Percentiles rank a stretch among this genome's conserved stretches.
These are phyloP conservation scores for Prunus davidiana DNA, from an alignment of 306 rosid genomes.

Conservation along the genomic window DNA sequence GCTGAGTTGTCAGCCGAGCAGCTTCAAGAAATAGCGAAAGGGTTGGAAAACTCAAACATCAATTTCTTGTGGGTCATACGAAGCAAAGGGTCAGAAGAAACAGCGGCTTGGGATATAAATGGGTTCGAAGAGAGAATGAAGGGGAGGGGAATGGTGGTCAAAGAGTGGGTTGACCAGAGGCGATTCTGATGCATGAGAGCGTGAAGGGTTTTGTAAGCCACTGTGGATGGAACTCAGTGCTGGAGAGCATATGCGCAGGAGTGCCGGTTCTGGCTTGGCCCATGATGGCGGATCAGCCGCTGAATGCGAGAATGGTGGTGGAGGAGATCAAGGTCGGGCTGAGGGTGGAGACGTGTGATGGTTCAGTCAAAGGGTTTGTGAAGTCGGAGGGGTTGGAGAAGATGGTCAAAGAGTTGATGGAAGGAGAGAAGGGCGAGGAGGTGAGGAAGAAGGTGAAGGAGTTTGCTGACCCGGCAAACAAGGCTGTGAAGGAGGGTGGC, in stretches of 20 bases:
- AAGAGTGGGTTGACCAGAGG: conserved; percentile 50
- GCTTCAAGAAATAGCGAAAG: conserved; percentile 38
- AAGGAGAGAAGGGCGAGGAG: conserved; percentile 33
- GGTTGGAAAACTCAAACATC: conserved; percentile 36
- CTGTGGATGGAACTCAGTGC: conserved; percentile 57
- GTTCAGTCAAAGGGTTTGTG: conserved; percentile 34
- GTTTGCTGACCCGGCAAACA: conserved; percentile 31
- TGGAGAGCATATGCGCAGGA: conserved; percentile 44
- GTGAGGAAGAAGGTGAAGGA: conserved; percentile 35
- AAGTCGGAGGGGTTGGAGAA: conserved; percentile 32
- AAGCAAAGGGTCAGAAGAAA: conserved; percentile 3
- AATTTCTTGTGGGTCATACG: conserved; percentile 42
- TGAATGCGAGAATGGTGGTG: conserved; percentile 49
- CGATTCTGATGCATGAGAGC: conserved; percentile 39
- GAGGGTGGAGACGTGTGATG: conserved; percentile 29
- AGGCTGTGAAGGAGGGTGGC: conserved; percentile 39
- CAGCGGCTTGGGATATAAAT: neutral
- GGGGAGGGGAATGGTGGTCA: conserved; percentile 41
- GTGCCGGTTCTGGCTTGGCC: conserved; percentile 57
- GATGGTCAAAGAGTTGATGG: conserved; percentile 42
- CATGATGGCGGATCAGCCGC: conserved; percentile 39
- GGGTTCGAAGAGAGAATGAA: conserved; percentile 39
- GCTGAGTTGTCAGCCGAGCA: conserved; percentile 29
- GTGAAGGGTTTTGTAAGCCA: conserved; percentile 53
- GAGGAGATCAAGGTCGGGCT: conserved; percentile 47